These are phyloP conservation scores for Hypericum androsaemum DNA, from an alignment of 345 rosid genomes.

Conservation along the genomic window DNA sequence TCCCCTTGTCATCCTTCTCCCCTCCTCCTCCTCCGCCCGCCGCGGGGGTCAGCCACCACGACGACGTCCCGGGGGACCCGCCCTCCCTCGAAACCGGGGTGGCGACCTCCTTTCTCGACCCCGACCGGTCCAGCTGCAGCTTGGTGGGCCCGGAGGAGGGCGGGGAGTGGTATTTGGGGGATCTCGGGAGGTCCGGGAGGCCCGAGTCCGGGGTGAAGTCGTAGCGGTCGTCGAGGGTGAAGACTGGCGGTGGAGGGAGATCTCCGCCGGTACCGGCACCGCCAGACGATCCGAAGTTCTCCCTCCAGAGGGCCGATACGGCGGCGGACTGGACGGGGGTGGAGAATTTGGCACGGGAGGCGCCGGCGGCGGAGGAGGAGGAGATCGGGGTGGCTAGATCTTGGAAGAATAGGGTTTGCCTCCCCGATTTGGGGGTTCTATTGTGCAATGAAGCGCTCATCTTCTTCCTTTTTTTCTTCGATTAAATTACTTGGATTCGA, in stretches of 20 bases:
- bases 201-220: constrained; percentile 92
- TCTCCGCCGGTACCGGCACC: constrained; percentile 32
- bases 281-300: constrained; percentile 36
- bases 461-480: not conserved
- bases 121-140: constrained; percentile 57
- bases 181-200: constrained; percentile 54
- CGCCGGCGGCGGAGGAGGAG: not conserved
- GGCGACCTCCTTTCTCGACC: constrained; percentile 42
- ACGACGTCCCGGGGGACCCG: constrained; percentile 2
- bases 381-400: constrained; percentile 87
- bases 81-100: constrained; percentile 23
- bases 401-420: constrained; percentile 70
- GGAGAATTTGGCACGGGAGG: constrained; percentile 67
- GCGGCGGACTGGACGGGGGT: constrained; percentile 85
- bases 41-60: constrained; percentile 75
- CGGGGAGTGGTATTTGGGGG: constrained; percentile 51
- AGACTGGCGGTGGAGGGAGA: constrained; percentile 96
- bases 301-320: constrained; percentile 96
- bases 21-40: constrained; percentile 35
- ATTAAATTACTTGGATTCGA: too few relatives aligned
- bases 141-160: constrained; percentile 47
- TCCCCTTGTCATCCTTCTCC: constrained; percentile 82
- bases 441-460: constrained; percentile 47
- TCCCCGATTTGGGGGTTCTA: constrained; percentile 77
- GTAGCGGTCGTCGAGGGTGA: constrained; percentile 74